Evolutionary conservation across 2,329 filamentous ascomycete species (phyloP), one percentile per base, ranked within the genome.

Genomic region (Cladophialophora yegresii): DNA sequence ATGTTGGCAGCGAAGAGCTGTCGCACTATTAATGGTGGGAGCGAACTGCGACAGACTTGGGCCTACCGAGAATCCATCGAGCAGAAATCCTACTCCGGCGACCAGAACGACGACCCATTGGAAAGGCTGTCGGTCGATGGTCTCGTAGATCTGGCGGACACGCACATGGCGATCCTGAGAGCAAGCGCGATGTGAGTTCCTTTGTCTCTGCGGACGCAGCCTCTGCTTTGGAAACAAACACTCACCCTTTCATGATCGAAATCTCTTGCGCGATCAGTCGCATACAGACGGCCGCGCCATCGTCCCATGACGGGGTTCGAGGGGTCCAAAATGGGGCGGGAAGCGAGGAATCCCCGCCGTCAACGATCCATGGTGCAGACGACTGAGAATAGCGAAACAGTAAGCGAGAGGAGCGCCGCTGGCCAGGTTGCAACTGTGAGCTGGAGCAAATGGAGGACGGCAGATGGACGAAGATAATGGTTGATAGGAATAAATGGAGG

Each of bases 51-150:
- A 40, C 77, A n/a, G 13, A 43, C 16, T 16, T 56, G 13, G 4
- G 36, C 36, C 13, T 59, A 67, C 65, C 4, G 78, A 79, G 54
- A 79, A 80, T 51, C 77, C 77, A 73, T 82, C 80, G 3, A 81
- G 78, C 62, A 82, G 79, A 72, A 82, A 82, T 12, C 80, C 80
- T n/a, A 80, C 76, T 22, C 79, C 80, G 16, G 80, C 79, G 6
- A 82, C 81, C 3, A 80, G 70, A 6, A 79, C 79, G 1, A 80
- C 77, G 13, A 78, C 69, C 76, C 76, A 78, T 71, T 79, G 78
- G 60, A 74, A 80, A 6, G 69, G 70, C 63, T 79, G 77, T 36
- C 77, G 75, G 69, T 80, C 78, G 68, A 80, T 79, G 1, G 77
- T 79, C 61, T 78, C 76, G 65, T 79, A 80, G 58, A 79, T 77